Evolutionary conservation across 2,329 filamentous ascomycete species (phyloP).

Genomic region (Allantophomopsis lycopodina): DNA sequence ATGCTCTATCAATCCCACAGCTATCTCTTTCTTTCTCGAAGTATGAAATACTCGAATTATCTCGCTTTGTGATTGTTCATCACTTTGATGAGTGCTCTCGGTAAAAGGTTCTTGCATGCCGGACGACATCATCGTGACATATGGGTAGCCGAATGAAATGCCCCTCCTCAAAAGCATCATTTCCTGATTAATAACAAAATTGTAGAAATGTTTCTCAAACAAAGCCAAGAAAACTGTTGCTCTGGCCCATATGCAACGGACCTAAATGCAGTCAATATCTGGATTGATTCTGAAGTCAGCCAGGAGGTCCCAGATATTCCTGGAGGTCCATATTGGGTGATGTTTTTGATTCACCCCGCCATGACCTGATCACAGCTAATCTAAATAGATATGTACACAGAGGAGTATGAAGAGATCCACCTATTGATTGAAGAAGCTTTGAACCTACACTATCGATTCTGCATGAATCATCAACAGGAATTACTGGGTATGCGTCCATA

Average conservation of each 20-base stretch:
- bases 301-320: background rate
- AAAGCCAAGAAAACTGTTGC: constrained; percentile 3
- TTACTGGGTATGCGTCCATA: constrained; percentile 50
- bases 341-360: background rate
- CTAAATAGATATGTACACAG: constrained; percentile 34
- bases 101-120: background rate
- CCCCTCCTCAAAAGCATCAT: too few relatives aligned
- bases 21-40: too few relatives aligned
- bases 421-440: constrained; percentile 30
- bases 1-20: background rate
- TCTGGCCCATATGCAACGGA: constrained; percentile 3
- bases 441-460: constrained; percentile 28
- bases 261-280: constrained; percentile 8
- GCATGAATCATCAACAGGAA: constrained; percentile 13
- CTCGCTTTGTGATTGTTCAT: background rate
- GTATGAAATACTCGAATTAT: background rate
- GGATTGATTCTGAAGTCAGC: constrained; percentile 1
- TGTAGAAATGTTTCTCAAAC: background rate
- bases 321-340: background rate
- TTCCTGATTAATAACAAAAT: background rate
- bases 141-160: too few relatives aligned
- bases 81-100: background rate
- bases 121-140: background rate
- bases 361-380: background rate
- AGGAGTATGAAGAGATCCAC: constrained; percentile 49